Evolutionary conservation across 1,139 yeast species (phyloP).

Genomic region (Geotrichum australiense): DNA sequence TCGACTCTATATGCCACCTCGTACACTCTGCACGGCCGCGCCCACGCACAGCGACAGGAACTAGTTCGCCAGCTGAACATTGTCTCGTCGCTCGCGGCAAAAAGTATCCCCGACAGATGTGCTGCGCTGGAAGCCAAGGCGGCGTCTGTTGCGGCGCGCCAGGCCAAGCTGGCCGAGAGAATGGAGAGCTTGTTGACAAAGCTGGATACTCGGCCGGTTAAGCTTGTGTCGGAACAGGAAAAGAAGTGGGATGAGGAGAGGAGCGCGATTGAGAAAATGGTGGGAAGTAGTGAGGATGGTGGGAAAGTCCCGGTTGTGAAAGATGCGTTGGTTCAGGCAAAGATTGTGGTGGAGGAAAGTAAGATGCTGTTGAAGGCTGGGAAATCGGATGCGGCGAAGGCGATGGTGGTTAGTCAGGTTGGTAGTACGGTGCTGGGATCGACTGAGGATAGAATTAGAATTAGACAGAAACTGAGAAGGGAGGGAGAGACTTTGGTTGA

Average conservation of each 20-base stretch:
- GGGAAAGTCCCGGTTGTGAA: too few relatives aligned
- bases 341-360: background rate
- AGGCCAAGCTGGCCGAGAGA: slow-evolving; percentile 28
- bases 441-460: slow-evolving; percentile 20
- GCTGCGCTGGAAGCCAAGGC: too few relatives aligned
- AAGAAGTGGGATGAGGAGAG: slow-evolving; percentile 42
- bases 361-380: background rate
- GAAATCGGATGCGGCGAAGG: background rate
- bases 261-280: slow-evolving; percentile 24
- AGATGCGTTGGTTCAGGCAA: background rate
- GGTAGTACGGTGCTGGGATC: slow-evolving; percentile 25
- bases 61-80: slow-evolving; percentile 5
- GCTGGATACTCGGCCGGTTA: slow-evolving; percentile 22
- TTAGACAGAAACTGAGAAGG: slow-evolving; percentile 30
- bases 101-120: too few relatives aligned
- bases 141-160: slow-evolving; percentile 27
- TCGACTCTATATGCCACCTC: background rate
- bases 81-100: background rate
- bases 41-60: slow-evolving; percentile 4
- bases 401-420: slow-evolving; percentile 10
- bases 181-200: background rate
- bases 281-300: too few relatives aligned
- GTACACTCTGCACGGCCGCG: slow-evolving; percentile 2
- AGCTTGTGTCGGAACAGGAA: slow-evolving; percentile 39
- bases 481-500: slow-evolving; percentile 6